A percentile compares a stretch with the other conserved stretches of the same genome.
These are phyloP conservation scores for Ottelia alismoides DNA, from an alignment of 106 monocot species.

Conservation along the genomic window DNA sequence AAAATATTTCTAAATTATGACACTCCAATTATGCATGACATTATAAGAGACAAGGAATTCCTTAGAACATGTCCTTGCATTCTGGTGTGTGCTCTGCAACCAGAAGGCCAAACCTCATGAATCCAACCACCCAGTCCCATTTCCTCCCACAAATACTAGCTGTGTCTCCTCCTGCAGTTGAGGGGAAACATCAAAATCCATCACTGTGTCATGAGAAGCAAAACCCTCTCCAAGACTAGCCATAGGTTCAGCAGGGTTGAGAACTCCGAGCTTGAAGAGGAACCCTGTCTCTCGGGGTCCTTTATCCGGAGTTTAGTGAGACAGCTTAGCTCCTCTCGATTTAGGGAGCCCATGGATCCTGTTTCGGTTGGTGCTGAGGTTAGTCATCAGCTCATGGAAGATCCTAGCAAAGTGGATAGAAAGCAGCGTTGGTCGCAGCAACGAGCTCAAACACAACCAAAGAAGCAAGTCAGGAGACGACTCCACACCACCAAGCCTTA, in stretches of 20 bases:
- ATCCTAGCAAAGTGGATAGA: slow-evolving; percentile 40
- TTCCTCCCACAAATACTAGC: no score
- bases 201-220: slow-evolving; percentile 16
- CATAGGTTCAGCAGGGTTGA: slow-evolving; percentile 11
- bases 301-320: slow-evolving; percentile 71
- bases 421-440: no score
- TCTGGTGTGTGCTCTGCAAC: no score
- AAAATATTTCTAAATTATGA: no score
- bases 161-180: background rate
- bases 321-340: slow-evolving; percentile 44
- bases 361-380: slow-evolving; percentile 61
- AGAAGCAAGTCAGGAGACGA: slow-evolving; percentile 83
- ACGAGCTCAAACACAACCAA: slow-evolving; percentile 12
- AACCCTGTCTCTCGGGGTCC: slow-evolving; percentile 65
- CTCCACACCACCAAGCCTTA: slow-evolving; percentile 56
- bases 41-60: no score
- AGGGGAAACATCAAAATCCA: background rate
- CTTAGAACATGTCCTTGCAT: no score
- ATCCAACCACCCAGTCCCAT: no score
- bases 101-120: no score
- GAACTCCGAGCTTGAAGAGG: slow-evolving; percentile 22
- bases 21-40: no score
- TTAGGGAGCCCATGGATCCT: slow-evolving; percentile 31
- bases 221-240: slow-evolving; percentile 11
- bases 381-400: no score